These are phyloP conservation scores for Fraxinus albicans DNA, from an alignment of 305 asterid genomes.

Conservation along the genomic window DNA sequence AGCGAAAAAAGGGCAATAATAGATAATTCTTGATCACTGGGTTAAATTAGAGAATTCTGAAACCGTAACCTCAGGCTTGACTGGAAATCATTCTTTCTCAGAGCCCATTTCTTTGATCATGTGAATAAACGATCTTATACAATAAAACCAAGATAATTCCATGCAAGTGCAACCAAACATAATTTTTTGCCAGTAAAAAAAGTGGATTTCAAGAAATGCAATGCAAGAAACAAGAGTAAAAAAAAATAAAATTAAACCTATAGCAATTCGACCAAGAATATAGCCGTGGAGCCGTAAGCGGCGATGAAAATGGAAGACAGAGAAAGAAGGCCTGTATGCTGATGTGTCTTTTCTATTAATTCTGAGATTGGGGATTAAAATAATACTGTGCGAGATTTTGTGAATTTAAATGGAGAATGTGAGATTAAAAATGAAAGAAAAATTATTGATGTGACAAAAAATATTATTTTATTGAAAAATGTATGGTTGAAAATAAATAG, in stretches of 20 bases:
- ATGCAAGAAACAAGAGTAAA: background rate
- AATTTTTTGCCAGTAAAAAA: background rate
- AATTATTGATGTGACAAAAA: too few species aligned
- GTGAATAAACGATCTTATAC: constrained; percentile 3
- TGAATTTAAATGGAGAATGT: background rate
- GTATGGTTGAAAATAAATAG: too few species aligned
- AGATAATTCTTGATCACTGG: background rate
- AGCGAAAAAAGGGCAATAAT: background rate
- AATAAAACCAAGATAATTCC: constrained; percentile 18
- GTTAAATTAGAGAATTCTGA: background rate
- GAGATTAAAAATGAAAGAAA: too few species aligned
- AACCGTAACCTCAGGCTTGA: background rate
- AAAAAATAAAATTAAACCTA: constrained; percentile 15
- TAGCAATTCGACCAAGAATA: constrained; percentile 26
- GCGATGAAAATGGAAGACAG: background rate
- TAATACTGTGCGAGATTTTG: background rate
- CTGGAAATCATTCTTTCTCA: constrained; percentile 15
- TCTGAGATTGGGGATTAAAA: background rate
- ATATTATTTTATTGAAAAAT: too few species aligned
- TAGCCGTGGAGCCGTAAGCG: constrained; percentile 34
- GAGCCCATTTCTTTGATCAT: constrained; percentile 1
- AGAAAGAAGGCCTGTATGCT: background rate
- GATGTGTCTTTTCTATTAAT: background rate
- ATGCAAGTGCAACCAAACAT: background rate
- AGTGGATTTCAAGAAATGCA: background rate